Evolutionary conservation across 306 rosid species (phyloP).

Genomic region (Macrotyloma uniflorum): DNA sequence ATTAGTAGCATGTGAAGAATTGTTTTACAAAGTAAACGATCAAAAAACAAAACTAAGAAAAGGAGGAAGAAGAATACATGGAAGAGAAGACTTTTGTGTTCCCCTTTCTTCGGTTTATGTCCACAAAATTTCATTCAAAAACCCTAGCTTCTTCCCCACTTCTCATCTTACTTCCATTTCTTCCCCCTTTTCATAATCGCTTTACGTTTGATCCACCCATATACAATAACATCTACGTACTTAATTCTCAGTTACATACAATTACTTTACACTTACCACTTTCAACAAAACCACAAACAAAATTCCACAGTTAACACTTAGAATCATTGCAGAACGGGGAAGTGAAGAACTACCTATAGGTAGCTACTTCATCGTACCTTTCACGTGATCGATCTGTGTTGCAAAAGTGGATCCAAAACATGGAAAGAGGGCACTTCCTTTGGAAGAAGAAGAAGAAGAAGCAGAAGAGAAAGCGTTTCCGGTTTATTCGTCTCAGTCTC

Average conservation of each 20-base stretch:
- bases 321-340: not conserved
- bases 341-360: not conserved
- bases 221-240: not conserved
- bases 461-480: conserved; percentile 61
- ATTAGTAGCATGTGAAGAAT: too few relatives aligned
- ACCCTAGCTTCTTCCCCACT: conserved; percentile 13
- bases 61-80: not conserved
- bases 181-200: not conserved
- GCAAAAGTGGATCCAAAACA: conserved; percentile 53
- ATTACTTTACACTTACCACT: not conserved
- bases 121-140: not conserved
- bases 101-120: not conserved
- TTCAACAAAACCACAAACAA: not conserved
- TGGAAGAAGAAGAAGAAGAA: conserved; percentile 51
- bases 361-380: not conserved
- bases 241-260: not conserved
- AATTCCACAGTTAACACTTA: not conserved
- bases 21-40: not conserved
- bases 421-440: conserved; percentile 58
- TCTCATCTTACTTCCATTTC: not conserved
- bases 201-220: not conserved
- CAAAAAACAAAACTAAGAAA: not conserved
- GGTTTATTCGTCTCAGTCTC: conserved; percentile 58
- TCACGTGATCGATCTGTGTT: not conserved
- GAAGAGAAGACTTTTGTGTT: not conserved